phyloP scores from a whole-genome alignment of 176 grass and related monocot species.

The Saccharum spontaneum region DNA sequence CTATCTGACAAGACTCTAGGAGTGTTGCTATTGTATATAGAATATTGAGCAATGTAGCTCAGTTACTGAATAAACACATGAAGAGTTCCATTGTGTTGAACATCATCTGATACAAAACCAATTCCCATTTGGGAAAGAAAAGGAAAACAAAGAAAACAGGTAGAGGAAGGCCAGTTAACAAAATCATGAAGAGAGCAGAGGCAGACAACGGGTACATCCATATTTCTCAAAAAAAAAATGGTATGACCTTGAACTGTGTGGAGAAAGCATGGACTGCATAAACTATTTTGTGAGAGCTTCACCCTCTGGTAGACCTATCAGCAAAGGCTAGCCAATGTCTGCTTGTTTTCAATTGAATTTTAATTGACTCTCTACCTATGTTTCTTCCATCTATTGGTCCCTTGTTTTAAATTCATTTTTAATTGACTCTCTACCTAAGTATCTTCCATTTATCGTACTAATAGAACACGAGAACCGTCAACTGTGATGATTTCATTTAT shows the following conservation, averaged over 20 bases:
- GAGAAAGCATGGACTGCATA: conserved; percentile 27
- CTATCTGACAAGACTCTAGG: not conserved
- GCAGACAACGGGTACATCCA: not conserved
- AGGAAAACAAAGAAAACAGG: not conserved
- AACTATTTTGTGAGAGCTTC: not conserved
- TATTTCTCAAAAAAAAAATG: not conserved
- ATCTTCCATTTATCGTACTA: not conserved
- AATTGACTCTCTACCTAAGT: not conserved
- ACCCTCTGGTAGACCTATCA: not conserved
- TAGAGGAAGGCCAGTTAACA: not conserved
- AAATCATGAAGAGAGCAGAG: conserved; percentile 9
- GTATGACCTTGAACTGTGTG: not conserved
- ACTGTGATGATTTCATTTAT: not conserved
- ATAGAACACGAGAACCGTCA: not conserved
- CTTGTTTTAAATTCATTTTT: not conserved
- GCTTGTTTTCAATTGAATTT: not conserved
- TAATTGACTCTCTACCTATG: not conserved
- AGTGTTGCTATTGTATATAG: not conserved
- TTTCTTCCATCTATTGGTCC: not conserved
- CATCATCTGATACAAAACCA: not conserved
- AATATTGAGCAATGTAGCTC: not conserved
- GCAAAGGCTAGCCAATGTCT: not conserved
- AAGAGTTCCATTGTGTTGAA: not conserved
- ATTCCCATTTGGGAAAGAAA: not conserved
- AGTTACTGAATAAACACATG: not conserved